Evolutionary conservation across 2,329 filamentous ascomycete genomes (phyloP), one percentile per base, ranked within the genome.

Genomic region (Diplodia sapinea): DNA sequence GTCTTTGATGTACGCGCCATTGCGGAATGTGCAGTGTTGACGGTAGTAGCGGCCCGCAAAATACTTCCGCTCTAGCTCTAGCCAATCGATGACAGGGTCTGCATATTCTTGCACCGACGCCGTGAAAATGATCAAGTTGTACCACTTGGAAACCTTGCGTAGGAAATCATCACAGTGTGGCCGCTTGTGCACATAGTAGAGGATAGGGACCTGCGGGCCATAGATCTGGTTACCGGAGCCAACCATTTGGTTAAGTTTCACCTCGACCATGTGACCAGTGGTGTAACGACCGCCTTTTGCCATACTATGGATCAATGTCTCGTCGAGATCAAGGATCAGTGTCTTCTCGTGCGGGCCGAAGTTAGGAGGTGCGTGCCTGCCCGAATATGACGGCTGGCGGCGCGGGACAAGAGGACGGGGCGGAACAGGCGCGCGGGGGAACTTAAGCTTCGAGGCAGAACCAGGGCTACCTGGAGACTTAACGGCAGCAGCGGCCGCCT

Each of bases 111-210:
- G 95, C 47, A 99, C 95, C 23, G 93, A 97, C 2, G 95, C 95
- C 11, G 95, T 99, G 79, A 99, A 99, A 56, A 98, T 86, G 63
- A 99, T 92, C 17, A 99, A 84, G 77, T 97, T 98, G 82, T 96
- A 99, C 95, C 95, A 99, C 82, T 97, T 97, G 84, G 89, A 93
- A 56, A 97, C 89, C 82, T 91, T 92, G 74, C 94, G 90, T 75
- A 99, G 81, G 76, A 99, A 99, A 73, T 98, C 94, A 79, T 99
- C 95, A 79, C 95, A 99, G 77, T 95, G 91, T 43, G 95, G 95
- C 70, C 95, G 90, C 81, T 99, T 98, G 82, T 99, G 95, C 63
- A 99, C 95, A 83, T 97, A 99, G 82, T 99, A 99, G 70, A 99
- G 82, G 72, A 99, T 98, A 0, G 95, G 95, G 76, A 99, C 94